Percentiles rank a stretch among this genome's conserved stretches.
Evolutionary conservation across 2,329 filamentous ascomycete species (phyloP).

Genomic region (Xylariaceae sp.): DNA sequence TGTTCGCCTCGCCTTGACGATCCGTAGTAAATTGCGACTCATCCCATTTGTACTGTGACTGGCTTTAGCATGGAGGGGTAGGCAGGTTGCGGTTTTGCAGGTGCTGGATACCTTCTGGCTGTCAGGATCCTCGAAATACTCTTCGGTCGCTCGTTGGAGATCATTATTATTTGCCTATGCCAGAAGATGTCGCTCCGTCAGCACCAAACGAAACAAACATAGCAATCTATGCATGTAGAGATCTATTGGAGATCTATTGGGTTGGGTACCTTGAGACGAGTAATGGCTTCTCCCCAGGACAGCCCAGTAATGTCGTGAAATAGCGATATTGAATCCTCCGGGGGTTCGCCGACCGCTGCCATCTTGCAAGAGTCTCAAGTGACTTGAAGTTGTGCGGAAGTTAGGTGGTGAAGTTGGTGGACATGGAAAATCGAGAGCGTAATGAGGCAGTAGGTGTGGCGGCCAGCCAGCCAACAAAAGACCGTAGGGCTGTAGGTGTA

Average conservation of each 20-base stretch:
- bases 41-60: slow-evolving; percentile 55
- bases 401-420: not conserved
- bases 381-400: not conserved
- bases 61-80: slow-evolving; percentile 11
- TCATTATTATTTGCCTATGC: slow-evolving; percentile 49
- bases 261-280: slow-evolving; percentile 31
- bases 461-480: not conserved
- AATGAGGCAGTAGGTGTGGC: not conserved
- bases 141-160: slow-evolving; percentile 51
- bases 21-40: slow-evolving; percentile 56
- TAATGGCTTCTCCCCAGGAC: slow-evolving; percentile 27
- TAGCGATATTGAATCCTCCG: slow-evolving; percentile 20
- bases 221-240: not conserved
- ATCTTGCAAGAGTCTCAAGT: slow-evolving; percentile 21
- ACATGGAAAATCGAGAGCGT: slow-evolving; percentile 19
- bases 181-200: not conserved
- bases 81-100: not conserved
- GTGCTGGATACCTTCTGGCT: slow-evolving; percentile 40
- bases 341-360: slow-evolving; percentile 24
- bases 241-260: not conserved
- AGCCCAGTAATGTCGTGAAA: slow-evolving; percentile 28
- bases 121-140: slow-evolving; percentile 54
- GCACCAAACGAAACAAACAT: slow-evolving; percentile 5
- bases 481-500: not conserved
- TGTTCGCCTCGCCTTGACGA: slow-evolving; percentile 52